Base-by-base conservation (phyloP, 2,329 filamentous ascomycete species). In the Talaromyces sp. region DNA sequence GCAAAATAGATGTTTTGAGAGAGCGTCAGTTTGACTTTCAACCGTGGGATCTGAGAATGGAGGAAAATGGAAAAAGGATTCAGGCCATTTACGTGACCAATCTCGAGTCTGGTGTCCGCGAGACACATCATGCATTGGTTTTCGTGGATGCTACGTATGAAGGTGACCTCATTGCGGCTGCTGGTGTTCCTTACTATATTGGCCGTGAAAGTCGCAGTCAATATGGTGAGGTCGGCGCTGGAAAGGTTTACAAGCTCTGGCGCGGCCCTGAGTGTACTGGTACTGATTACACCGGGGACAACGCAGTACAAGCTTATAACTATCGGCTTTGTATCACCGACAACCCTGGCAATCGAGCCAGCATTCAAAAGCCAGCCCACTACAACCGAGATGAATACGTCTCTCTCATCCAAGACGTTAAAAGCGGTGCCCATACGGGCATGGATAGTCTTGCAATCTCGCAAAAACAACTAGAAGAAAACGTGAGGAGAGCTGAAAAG, bases 331-430 rank as follows among this genome's bases (percentile, higher is more conserved):
- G 49, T 52, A 21, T 52, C 13, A 52, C 49, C 4, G 49, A 52
- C 49, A 52, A 29, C 49, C 49, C 49, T 52, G 13, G 31, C 13
- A 52, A 52, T 5, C 49, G 49, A 17, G 49, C n/a, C 24, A 29
- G 13, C 13, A 52, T 52, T 21, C 26, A 29, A 29, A 52, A 52
- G 9, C 49, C 49, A 29, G 49, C 26, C 24, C 49, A 29, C 49
- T 52, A 52, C 49, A 52, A 52, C 49, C 21, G 49, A 52, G 49
- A 52, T 52, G 49, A 52, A 52, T 52, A 52, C 49, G 26, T 52
- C 4, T 52, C 49, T 52, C 49, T 52, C n/a, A 52, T 52, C 49
- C 49, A 29, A n/a, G 49, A 52, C 49, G 49, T 52, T 29, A 52
- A 29, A 9, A 17, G 11, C 26, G 49, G 49, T 29, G 49, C 49